Percentiles rank a stretch among this genome's conserved stretches.
Evolutionary conservation across 164 flowering plant species (phyloP).

Genomic region (grape (Vitis vinifera)): ASM3070453v1 NC_081816.1:21514501-21515000

Average conservation of each 20-base stretch:
- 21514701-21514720: constrained; percentile 12
- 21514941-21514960: no score
- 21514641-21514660: constrained; percentile 17
- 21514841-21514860: constrained; percentile 84
- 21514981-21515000: no score
- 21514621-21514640: constrained; percentile 12
- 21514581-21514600: constrained; percentile 25
- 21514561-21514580: no score
- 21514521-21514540: no score
- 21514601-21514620: constrained; percentile 17
- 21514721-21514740: not conserved
- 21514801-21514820: constrained; percentile 94
- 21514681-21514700: constrained; percentile 8
- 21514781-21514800: constrained; percentile 77
- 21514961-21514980: no score
- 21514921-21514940: no score
- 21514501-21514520: not conserved
- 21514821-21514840: constrained; percentile 75
- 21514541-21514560: no score
- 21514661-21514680: constrained; percentile 10
- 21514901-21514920: not conserved
- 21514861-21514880: not conserved
- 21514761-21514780: constrained; percentile 5
- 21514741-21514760: constrained; percentile 11
- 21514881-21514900: not conserved